Evolutionary conservation across 164 flowering plant species (phyloP).

Genomic region (Sedum album): DNA sequence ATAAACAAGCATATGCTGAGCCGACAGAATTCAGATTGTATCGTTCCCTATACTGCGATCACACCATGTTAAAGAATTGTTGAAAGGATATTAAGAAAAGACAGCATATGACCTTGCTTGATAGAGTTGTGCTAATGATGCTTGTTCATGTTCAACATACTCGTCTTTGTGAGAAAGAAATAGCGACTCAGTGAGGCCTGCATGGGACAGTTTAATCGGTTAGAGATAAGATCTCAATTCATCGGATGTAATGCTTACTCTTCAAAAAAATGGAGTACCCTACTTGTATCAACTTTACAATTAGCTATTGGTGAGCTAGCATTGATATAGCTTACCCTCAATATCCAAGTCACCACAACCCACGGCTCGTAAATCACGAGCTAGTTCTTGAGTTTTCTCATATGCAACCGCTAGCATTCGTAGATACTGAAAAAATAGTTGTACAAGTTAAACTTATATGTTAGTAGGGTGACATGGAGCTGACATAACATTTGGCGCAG

Average conservation of each 20-base stretch:
- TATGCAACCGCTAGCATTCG: constrained; percentile 93
- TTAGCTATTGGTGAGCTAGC: background rate
- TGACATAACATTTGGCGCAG: constrained; percentile 37
- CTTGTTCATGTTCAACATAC: constrained; percentile 91
- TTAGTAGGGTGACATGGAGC: constrained; percentile 1
- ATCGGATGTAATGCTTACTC: background rate
- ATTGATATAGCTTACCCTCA: constrained; percentile 48
- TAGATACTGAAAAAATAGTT: constrained; percentile 62
- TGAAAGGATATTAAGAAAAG: background rate
- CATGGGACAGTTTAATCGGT: constrained; percentile 12
- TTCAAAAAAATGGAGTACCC: background rate
- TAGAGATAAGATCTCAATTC: no score
- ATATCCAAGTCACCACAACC: constrained; percentile 99
- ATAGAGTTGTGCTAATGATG: constrained; percentile 80
- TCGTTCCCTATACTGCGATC: background rate
- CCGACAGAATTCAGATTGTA: background rate
- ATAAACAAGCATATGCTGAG: constrained; percentile 10
- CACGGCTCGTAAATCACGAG: constrained; percentile 74
- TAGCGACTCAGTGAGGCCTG: constrained; percentile 90
- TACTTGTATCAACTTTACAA: background rate
- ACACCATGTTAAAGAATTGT: background rate
- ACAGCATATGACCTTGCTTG: constrained; percentile 61
- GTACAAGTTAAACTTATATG: constrained; percentile 17
- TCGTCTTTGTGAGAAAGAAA: constrained; percentile 84
- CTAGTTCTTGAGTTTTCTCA: constrained; percentile 94